A percentile compares a stretch with the other conserved stretches of the same genome.
phyloP scores from a whole-genome alignment of 495 filamentous ascomycete species.

The Xylaria castorea region DNA sequence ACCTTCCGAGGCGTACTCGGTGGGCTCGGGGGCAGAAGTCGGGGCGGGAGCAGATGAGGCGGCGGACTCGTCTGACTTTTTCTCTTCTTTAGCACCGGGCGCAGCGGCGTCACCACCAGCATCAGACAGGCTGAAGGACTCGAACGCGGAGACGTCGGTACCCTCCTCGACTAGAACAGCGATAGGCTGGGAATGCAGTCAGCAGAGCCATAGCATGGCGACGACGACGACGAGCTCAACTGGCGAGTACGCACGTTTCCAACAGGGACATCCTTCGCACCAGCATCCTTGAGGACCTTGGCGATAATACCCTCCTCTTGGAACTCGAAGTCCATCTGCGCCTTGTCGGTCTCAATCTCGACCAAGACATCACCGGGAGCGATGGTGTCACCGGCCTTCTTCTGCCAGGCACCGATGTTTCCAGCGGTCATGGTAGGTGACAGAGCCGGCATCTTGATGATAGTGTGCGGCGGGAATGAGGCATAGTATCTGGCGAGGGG shows the following conservation, averaged over 20 bases:
- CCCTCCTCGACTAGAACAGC: slow-evolving; percentile 93
- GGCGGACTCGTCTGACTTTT: slow-evolving; percentile 59
- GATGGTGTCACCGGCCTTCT: slow-evolving; percentile 89
- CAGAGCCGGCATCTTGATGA: slow-evolving; percentile 97
- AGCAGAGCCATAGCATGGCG: slow-evolving; percentile 39
- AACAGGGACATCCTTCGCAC: slow-evolving; percentile 93
- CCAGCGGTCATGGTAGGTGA: slow-evolving; percentile 97
- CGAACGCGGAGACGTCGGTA: slow-evolving; percentile 83
- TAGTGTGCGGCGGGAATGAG: slow-evolving; percentile 86
- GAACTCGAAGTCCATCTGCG: slow-evolving; percentile 99
- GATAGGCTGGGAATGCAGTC: slow-evolving; percentile 74
- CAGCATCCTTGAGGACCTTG: slow-evolving; percentile 91
- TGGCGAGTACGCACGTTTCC: slow-evolving; percentile 76
- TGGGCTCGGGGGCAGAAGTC: slow-evolving; percentile 63
- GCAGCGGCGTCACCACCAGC: slow-evolving; percentile 81
- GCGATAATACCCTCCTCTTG: slow-evolving; percentile 97
- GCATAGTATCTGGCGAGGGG: slow-evolving; percentile 64
- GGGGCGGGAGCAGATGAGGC: slow-evolving; percentile 67
- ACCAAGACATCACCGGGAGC: slow-evolving; percentile 95
- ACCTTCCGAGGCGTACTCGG: slow-evolving; percentile 77
- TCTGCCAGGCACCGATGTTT: slow-evolving; percentile 98
- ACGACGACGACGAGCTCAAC: slow-evolving; percentile 27
- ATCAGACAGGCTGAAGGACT: slow-evolving; percentile 85
- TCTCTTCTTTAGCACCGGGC: slow-evolving; percentile 67
- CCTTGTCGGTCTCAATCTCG: slow-evolving; percentile 99